phyloP scores from a whole-genome alignment of 441 rosid genomes.

The Populus hybrid region DNA sequence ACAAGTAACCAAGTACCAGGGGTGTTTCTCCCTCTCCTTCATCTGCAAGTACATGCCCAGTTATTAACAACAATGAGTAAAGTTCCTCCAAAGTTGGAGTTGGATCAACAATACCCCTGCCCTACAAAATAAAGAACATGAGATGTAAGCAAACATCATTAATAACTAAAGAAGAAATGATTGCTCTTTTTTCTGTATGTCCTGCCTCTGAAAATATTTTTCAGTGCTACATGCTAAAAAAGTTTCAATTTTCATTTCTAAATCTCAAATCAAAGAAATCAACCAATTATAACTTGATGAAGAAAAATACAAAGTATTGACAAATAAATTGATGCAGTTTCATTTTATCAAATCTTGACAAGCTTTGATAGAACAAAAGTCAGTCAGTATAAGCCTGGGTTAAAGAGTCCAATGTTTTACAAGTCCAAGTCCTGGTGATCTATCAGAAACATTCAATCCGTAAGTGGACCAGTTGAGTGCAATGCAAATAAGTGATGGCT shows the following conservation, averaged over 20 bases:
- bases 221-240: background rate
- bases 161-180: background rate
- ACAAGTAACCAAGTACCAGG: conserved; percentile 45
- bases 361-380: background rate
- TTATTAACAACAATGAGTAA: conserved; percentile 76
- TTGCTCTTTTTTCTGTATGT: no score
- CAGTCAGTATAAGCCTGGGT: background rate
- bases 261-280: background rate
- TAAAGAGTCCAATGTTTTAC: background rate
- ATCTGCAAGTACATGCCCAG: conserved; percentile 96
- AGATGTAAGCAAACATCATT: conserved; percentile 23
- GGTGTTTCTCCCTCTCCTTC: conserved; percentile 99
- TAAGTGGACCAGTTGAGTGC: background rate
- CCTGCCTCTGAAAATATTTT: background rate
- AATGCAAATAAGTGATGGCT: conserved; percentile 3
- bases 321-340: background rate
- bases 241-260: background rate
- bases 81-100: conserved; percentile 90
- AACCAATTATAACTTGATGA: background rate
- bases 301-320: background rate
- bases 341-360: background rate
- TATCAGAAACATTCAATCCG: background rate
- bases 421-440: background rate
- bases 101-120: conserved; percentile 76
- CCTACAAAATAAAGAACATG: conserved; percentile 51